A percentile compares a stretch with the other conserved stretches of the same genome.
phyloP scores from a whole-genome alignment of 352 stramenopile species.

The Globisporangium solare region DNA sequence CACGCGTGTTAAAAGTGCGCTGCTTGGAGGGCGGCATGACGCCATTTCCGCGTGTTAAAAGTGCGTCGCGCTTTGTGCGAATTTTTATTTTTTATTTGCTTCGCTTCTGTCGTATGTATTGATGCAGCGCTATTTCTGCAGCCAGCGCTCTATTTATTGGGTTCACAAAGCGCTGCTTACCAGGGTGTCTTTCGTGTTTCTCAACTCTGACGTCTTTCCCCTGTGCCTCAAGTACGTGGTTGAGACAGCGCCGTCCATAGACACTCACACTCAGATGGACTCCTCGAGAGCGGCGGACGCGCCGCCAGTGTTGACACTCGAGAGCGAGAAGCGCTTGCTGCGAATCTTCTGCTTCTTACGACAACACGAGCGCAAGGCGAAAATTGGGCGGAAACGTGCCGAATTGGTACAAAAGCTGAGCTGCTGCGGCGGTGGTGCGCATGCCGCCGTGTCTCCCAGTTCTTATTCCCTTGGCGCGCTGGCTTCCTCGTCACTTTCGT shows the following conservation, averaged over 20 bases:
- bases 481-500: background rate
- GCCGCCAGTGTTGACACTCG: conserved; percentile 27
- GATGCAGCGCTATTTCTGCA: no score
- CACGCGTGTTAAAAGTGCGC: no score
- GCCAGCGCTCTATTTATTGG: no score
- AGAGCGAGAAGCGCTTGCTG: conserved; percentile 40
- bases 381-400: conserved; percentile 25
- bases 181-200: no score
- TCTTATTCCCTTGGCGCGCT: background rate
- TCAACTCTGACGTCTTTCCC: no score
- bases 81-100: no score
- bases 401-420: conserved; percentile 25
- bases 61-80: no score
- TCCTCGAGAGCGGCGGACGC: conserved; percentile 16
- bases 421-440: background rate
- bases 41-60: no score
- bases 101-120: no score
- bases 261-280: conserved; percentile 9
- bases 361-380: conserved; percentile 54
- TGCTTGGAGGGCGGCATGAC: no score
- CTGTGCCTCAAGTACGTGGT: background rate
- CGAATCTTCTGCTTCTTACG: conserved; percentile 50
- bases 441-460: background rate
- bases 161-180: no score
- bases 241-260: background rate